Base-by-base conservation (phyloP, 805 yeast species). In the Kodamaea kakaduensis region DNA sequence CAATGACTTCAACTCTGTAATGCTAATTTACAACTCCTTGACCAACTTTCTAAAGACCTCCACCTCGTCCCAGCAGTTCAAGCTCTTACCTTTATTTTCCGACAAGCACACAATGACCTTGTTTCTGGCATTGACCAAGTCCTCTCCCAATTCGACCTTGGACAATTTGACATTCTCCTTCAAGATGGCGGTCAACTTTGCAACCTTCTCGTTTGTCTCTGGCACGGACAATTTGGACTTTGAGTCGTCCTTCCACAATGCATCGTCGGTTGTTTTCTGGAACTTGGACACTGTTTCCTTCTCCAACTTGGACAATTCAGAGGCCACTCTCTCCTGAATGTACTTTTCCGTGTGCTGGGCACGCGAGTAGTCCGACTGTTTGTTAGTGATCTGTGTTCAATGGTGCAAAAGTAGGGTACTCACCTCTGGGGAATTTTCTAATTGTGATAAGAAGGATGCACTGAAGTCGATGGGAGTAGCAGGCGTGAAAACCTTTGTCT, bases 21-120 rank as follows among this genome's bases (percentile, higher is more conserved):
- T 23, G 20, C 13, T 18, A 29, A 17, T 33, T 28, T 36, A 73
- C 43, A 73, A 61, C 43, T 67, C 63, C 45, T 66, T 65, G 12
- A 78, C 83, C 43, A 77, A 56, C 44, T 68, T 69, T 53, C 78
- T 83, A 59, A 86, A 85, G 37, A 69, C 61, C 51, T 81, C 77
- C 13, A 84, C 84, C 52, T 83, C 84, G 25, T 82, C 85, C 81
- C 88, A 83, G 56, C 96, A 86, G 57, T 83, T 79, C 56, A 86
- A 71, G 15, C 84, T 79, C 54, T 70, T 78, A 15, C 78, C 82
- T 43, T 70, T 60, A 56, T 80, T 81, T 32, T 71, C 72, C 46
- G 68, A 69, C 51, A 86, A 68, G 56, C 96, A 86, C 26, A 62
- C 50, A 17, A 71, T 61, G 17, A 87, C 77, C 8, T 65, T 48